Evolutionary conservation across 2,329 filamentous ascomycete genomes (phyloP), one percentile per base, ranked within the genome.

Genomic region (Rutstroemia sp.): DNA sequence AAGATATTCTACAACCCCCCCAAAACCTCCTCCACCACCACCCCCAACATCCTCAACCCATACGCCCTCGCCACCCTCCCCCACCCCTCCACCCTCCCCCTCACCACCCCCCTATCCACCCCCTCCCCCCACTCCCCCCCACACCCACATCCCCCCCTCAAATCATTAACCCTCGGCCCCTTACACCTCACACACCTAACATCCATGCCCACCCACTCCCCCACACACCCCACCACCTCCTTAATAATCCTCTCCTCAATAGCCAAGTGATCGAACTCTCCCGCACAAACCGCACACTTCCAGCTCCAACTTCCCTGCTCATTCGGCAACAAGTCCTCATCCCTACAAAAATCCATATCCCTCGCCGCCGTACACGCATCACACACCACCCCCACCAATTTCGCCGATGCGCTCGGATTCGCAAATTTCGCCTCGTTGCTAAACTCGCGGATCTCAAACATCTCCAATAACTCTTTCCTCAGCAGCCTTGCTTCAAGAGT

Each of bases 381-480:
- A 72, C 94, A 99, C 59, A 89, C 88, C 34, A 96, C 74, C 67
- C 92, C 87, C 4, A 79, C 70, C 4, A 99, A 75, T 61, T 81
- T 81, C 4, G 97, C 79, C 46, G 79, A 85, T 55, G 87, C 84
- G 51, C 84, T 88, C 0, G 94, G 92, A 69, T 97, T 97, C 58
- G 82, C 77, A 71, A 97, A 99, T 3, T 84, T 80, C n/a, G 88
- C 92, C 55, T 92, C 89, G 53, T 86, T 80, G 70, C 86, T 88
- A 75, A 99, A 99, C 72, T 99, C 94, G 64, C 91, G 88, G 53
- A 99, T 85, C 56, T 99, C 94, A 71, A 99, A 96, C 52, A 97
- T 79, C 9, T 86, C 81, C 0, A 99, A 81, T 0, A 99, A 78
- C 58, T 97, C 92, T 65, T 95, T 95, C 53, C 95, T 85, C 0